Conservation (phyloP, 345 rosid species). For the Clausena lansium region DNA sequence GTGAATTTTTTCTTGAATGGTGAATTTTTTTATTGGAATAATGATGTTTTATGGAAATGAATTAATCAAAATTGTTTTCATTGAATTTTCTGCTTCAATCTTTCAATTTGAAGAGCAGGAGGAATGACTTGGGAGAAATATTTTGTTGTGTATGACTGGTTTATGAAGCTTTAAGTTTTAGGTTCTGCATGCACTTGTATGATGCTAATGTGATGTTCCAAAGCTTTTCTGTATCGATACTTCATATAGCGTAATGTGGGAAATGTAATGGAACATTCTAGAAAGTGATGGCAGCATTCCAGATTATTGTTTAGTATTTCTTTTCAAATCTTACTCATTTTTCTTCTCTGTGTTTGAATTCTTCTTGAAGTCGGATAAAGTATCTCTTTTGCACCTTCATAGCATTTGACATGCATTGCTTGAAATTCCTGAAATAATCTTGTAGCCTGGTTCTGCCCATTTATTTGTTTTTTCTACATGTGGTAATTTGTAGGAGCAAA, state of each 20-base stretch:
- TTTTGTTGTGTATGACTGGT: background rate
- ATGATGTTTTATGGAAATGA: background rate
- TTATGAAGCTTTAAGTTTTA: background rate
- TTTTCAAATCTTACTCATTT: background rate
- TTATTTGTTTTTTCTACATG: constrained; percentile 11
- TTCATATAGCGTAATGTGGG: background rate
- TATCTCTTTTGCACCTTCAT: background rate
- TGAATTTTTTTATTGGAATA: background rate
- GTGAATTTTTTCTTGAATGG: background rate
- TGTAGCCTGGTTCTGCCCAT: background rate
- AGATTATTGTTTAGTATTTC: background rate
- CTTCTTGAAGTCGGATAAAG: background rate
- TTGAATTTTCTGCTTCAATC: background rate
- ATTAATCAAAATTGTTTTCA: background rate
- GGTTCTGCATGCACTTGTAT: background rate
- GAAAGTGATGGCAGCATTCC: background rate
- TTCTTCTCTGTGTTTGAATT: background rate
- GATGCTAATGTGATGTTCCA: background rate
- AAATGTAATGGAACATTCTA: constrained; percentile 1
- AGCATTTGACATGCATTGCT: background rate
- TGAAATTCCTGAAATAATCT: background rate
- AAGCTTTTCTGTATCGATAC: background rate
- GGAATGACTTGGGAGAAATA: background rate
- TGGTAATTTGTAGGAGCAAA: constrained; percentile 60
- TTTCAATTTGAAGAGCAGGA: background rate